These are phyloP conservation scores for Candida tibetensis DNA, from an alignment of 805 yeast species.

Conservation along the genomic window DNA sequence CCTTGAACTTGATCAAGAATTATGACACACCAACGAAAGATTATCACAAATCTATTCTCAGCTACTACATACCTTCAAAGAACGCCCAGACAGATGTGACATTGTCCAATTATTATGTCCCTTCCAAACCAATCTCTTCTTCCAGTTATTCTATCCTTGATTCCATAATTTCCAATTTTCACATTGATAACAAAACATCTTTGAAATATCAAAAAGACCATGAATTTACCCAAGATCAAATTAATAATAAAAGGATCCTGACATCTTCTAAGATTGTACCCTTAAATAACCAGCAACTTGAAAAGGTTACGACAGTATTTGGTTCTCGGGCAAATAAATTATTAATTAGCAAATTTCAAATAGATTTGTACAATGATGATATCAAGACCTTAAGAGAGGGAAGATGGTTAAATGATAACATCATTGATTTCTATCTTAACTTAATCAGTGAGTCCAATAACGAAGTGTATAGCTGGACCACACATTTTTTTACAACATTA, in stretches of 20 bases:
- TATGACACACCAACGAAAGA: slow-evolving; percentile 23
- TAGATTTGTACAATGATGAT: slow-evolving; percentile 67
- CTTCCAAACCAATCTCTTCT: slow-evolving; percentile 26
- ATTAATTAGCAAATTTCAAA: slow-evolving; percentile 36
- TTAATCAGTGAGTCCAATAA: slow-evolving; percentile 45
- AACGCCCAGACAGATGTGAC: neutral
- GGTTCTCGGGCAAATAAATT: slow-evolving; percentile 17
- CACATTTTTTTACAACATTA: slow-evolving; percentile 81
- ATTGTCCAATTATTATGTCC: slow-evolving; percentile 6
- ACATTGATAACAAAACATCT: slow-evolving; percentile 9
- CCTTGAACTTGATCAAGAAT: slow-evolving; percentile 1
- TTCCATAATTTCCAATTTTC: slow-evolving; percentile 12
- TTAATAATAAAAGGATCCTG: slow-evolving; percentile 4
- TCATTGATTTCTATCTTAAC: slow-evolving; percentile 78
- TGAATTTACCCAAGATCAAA: slow-evolving; percentile 1
- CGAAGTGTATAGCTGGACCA: slow-evolving; percentile 69
- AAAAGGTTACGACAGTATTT: slow-evolving; percentile 35
- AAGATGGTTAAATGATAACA: slow-evolving; percentile 86
- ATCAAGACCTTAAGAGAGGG: slow-evolving; percentile 66
- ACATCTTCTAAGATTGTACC: slow-evolving; percentile 14
- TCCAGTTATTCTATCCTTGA: slow-evolving; percentile 28
- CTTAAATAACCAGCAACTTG: slow-evolving; percentile 27
- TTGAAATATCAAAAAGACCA: slow-evolving; percentile 13
- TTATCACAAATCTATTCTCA: slow-evolving; percentile 11
- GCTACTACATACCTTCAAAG: slow-evolving; percentile 11